phyloP scores from a whole-genome alignment of 2,329 filamentous ascomycete genomes.

The Endocalyx cinctus region DNA sequence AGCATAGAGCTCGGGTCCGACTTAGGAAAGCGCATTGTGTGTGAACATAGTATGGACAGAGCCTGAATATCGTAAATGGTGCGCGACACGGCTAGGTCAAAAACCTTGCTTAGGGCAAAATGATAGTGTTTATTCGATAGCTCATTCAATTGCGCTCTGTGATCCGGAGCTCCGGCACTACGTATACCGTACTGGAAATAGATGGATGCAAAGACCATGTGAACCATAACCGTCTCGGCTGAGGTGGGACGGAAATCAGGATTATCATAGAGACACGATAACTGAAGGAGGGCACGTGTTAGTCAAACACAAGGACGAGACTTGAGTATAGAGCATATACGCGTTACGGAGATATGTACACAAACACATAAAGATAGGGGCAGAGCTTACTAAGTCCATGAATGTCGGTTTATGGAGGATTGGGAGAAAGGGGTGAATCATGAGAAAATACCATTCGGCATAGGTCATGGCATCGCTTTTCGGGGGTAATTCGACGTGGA shows the following conservation, averaged over 20 bases:
- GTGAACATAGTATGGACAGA: constrained; percentile 64
- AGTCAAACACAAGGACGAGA: too few relatives aligned
- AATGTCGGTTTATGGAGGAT: constrained; percentile 74
- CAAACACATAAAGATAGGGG: constrained; percentile 1
- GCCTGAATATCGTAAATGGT: constrained; percentile 68
- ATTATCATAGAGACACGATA: constrained; percentile 67
- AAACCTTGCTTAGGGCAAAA: constrained; percentile 65
- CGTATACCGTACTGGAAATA: constrained; percentile 73
- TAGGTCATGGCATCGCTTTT: constrained; percentile 63
- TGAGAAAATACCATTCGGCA: constrained; percentile 70
- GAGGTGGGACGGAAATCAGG: constrained; percentile 55
- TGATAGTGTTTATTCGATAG: constrained; percentile 75
- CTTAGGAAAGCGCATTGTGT: constrained; percentile 74
- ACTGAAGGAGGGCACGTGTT: constrained; percentile 37
- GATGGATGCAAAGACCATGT: constrained; percentile 76
- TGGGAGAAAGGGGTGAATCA: constrained; percentile 67
- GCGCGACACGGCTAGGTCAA: constrained; percentile 57
- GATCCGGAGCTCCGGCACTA: constrained; percentile 54
- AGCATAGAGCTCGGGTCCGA: constrained; percentile 70
- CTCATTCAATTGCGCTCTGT: constrained; percentile 52
- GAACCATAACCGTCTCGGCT: constrained; percentile 65
- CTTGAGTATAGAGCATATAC: too few relatives aligned
- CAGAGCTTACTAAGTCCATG: constrained; percentile 55
- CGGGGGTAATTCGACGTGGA: constrained; percentile 57
- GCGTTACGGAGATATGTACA: too few relatives aligned